These are phyloP conservation scores for Thermoascus crustaceus DNA, from an alignment of 2,329 filamentous ascomycete genomes.

Conservation along the genomic window DNA sequence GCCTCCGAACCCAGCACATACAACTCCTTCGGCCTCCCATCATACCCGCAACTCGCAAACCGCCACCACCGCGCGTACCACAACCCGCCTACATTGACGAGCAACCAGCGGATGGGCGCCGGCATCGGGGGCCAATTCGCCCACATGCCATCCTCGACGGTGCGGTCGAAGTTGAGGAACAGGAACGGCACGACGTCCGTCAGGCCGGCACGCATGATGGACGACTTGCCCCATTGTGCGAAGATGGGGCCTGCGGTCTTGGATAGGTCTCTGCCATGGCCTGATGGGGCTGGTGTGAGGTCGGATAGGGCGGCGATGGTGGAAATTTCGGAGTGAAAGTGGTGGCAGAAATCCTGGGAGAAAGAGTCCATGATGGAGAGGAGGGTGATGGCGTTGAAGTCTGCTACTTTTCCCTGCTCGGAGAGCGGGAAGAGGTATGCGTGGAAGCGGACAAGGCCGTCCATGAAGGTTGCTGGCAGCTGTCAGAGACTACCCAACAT, in stretches of 20 bases:
- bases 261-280: background rate
- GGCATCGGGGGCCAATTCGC: constrained; percentile 7
- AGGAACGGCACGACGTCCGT: constrained; percentile 7
- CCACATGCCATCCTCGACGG: constrained; percentile 4
- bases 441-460: background rate
- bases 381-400: background rate
- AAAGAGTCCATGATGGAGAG: background rate
- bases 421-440: background rate
- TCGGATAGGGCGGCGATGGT: background rate
- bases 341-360: background rate
- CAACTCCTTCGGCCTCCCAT: constrained; percentile 4
- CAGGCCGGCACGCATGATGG: background rate
- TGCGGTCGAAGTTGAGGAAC: constrained; percentile 6
- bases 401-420: background rate
- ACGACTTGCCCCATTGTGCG: constrained; percentile 5
- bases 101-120: constrained; percentile 2
- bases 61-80: constrained; percentile 5
- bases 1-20: constrained; percentile 1
- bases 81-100: constrained; percentile 4
- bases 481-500: background rate
- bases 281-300: background rate
- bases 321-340: background rate
- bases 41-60: constrained; percentile 7
- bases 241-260: background rate
- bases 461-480: constrained; percentile 2